Conservation (phyloP, 352 stramenopile genomes). For the Phytophthora kernoviae region DNA sequence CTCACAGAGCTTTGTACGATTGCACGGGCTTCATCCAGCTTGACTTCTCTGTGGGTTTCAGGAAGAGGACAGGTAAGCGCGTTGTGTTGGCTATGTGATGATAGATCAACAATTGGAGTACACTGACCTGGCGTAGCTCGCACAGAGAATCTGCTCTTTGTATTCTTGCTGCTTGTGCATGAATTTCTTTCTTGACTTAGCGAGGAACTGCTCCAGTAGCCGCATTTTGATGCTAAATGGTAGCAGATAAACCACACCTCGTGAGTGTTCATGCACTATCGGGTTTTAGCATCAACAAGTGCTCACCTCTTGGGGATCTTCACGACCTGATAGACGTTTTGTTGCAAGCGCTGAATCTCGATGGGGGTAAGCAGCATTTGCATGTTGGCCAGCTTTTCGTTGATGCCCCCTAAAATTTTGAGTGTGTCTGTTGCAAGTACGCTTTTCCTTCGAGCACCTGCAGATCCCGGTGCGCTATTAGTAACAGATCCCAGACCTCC, state of each 20-base stretch:
- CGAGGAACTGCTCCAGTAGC: conserved; percentile 57
- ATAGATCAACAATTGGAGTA: background rate
- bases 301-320: conserved; percentile 67
- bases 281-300: background rate
- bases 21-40: conserved; percentile 68
- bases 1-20: conserved; percentile 68
- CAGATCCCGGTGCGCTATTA: conserved; percentile 20
- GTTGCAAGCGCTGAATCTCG: conserved; percentile 75
- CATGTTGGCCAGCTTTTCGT: conserved; percentile 69
- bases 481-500: conserved; percentile 11
- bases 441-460: conserved; percentile 10
- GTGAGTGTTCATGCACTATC: background rate
- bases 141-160: conserved; percentile 51
- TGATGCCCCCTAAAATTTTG: conserved; percentile 52
- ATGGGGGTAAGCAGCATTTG: conserved; percentile 81
- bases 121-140: conserved; percentile 57
- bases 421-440: conserved; percentile 20
- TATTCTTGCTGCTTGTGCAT: conserved; percentile 49
- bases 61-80: background rate
- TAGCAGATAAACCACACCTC: background rate
- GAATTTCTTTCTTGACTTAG: conserved; percentile 45
- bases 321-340: conserved; percentile 63
- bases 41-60: conserved; percentile 43
- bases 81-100: background rate
- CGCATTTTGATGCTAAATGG: conserved; percentile 58